Evolutionary conservation across 163 green algal species (phyloP), one percentile per base, ranked within the genome.

Genomic region (Coccomyxa subellipsoidea): DNA sequence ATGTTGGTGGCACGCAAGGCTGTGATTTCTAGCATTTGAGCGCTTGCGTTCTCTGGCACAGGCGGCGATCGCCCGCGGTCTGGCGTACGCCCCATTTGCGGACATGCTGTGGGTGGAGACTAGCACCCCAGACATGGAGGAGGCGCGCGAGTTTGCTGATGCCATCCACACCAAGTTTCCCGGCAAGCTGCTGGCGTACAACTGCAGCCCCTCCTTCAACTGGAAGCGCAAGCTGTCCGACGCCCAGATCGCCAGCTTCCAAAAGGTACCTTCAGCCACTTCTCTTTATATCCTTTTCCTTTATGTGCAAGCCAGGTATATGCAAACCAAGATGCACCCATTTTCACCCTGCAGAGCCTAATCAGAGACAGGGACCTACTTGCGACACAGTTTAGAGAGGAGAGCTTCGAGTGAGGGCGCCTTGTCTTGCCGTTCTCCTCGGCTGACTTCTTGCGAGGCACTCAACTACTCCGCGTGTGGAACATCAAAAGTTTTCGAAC

Each of bases 41-140:
- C 47, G 23, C 23, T 12, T 27, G 47, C 34, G 15, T 76, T 29
- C n/a, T 40, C 32, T 84, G 87, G n/a, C n/a, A n/a, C 81, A 96
- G 71, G 83, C 88, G 7, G 90, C 91, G 82, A 96, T 98, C 83
- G 93, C 92, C 0, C 93, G 94, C 73, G 94, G 90, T 69, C 87
- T 96, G 77, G 92, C 93, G 15, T 97, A 97, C 78, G 94, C 94
- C 5, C 94, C 94, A 8, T 95, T 94, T 71, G 91, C 91, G 54
- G 94, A 98, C 88, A 86, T 98, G 78, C 84, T 98, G 39, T 98
- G 94, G 94, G 95, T 95, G 83, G 94, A 98, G 89, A 98, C 94
- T 38, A 90, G 84, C 39, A 94, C 94, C 78, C 94, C 94, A 32
- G 90, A 90, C 86, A 86, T 98, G 82, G 90, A 93, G 79, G 91